Evolutionary conservation across 108 stramenopile genomes (phyloP).

Genomic region (Cyclostephanos tholiformis): DNA sequence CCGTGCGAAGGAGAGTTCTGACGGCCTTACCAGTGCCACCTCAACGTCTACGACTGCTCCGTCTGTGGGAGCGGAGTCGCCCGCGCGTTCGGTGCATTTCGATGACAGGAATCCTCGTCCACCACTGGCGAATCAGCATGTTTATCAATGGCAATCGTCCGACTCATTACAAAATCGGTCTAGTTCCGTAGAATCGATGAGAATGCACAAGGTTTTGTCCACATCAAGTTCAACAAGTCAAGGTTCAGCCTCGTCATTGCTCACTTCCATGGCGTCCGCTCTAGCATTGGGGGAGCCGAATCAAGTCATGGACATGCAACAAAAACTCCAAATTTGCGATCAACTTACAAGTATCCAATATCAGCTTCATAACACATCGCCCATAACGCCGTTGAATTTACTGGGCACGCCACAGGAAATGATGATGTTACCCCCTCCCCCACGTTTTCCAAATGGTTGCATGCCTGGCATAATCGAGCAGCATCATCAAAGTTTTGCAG

Average conservation of each 20-base stretch:
- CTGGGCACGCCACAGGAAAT: conserved; percentile 66
- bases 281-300: conserved; percentile 57
- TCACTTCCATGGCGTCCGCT: conserved; percentile 54
- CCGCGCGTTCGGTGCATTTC: conserved; percentile 9
- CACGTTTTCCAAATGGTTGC: conserved; percentile 39
- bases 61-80: neutral
- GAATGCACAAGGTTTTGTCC: conserved; percentile 36
- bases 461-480: conserved; percentile 3
- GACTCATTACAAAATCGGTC: conserved; percentile 10
- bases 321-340: conserved; percentile 36
- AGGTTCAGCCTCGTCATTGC: conserved; percentile 48
- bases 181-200: conserved; percentile 25
- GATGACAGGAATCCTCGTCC: neutral
- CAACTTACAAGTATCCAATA: neutral
- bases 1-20: conserved; percentile 1
- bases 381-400: conserved; percentile 74
- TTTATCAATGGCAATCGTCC: conserved; percentile 11
- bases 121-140: neutral
- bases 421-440: conserved; percentile 77
- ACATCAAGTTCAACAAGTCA: conserved; percentile 26
- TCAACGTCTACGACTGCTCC: neutral
- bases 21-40: neutral
- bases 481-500: conserved; percentile 18
- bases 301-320: conserved; percentile 45
- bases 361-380: conserved; percentile 44